Conservation (phyloP, 2,329 filamentous ascomycete genomes). For the Aureobasidium mangrovei region DNA sequence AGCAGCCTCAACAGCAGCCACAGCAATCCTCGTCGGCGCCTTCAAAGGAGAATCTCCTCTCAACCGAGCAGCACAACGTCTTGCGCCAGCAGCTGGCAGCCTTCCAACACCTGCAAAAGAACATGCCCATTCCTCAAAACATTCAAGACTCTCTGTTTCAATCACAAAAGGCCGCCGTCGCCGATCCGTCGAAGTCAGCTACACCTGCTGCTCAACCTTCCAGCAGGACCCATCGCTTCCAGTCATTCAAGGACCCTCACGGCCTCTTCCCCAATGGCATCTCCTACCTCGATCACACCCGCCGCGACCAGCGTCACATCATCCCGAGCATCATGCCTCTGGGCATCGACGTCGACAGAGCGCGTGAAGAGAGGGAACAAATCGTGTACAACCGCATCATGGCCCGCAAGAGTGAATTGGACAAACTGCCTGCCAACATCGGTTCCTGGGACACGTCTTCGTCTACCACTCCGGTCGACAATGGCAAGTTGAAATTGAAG, state of each 20-base stretch:
- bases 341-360: conserved; percentile 76
- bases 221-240: conserved; percentile 46
- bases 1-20: conserved; percentile 14
- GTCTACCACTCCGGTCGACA: conserved; percentile 58
- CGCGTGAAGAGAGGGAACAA: conserved; percentile 78
- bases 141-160: conserved; percentile 79
- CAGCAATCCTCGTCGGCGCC: conserved; percentile 24
- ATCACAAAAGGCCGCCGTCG: conserved; percentile 45
- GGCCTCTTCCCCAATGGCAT: conserved; percentile 50
- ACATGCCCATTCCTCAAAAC: conserved; percentile 66
- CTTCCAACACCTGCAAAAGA: conserved; percentile 84
- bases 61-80: conserved; percentile 66
- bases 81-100: conserved; percentile 81
- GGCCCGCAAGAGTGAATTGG: conserved; percentile 74
- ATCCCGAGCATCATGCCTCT: conserved; percentile 83
- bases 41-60: conserved; percentile 47
- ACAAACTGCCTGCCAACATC: conserved; percentile 73
- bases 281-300: conserved; percentile 69
- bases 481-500: conserved; percentile 78
- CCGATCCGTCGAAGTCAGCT: conserved; percentile 32
- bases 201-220: conserved; percentile 34
- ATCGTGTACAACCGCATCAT: conserved; percentile 85
- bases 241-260: conserved; percentile 68
- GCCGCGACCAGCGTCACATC: conserved; percentile 66
- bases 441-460: conserved; percentile 73